Base-by-base conservation (phyloP, 1,139 yeast species). In the Protomyces pachydermus region DNA sequence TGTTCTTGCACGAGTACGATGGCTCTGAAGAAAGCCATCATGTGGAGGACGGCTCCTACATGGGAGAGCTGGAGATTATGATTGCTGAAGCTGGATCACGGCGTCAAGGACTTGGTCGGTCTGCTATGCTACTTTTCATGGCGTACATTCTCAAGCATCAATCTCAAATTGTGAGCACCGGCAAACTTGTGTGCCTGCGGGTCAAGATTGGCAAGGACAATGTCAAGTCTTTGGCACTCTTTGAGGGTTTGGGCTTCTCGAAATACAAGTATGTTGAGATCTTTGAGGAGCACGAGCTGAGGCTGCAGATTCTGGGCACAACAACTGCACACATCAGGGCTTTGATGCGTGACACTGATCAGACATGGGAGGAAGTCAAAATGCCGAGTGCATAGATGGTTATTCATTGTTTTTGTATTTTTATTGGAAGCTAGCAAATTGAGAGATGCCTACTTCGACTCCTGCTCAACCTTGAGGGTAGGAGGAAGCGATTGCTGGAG, bases 401-500 rank as follows among this genome's bases (percentile, higher is more conserved):
- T 34, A 35, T 52, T 12, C 25, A 6, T 52, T 12, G 14, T 52
- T 42, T 42, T 42, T 18, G 23, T 16, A 18, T 6, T 6, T 4
- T 42, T 10, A 16, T 42, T n/a, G 18, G 25, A 12, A 5, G n/a
- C 23, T 10, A 18, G 23, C 23, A 16, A 12, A 16, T 42, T 6
- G 48, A 42, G 48, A 16, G n/a, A 14, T 16, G 42, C 23, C 12
- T 42, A 23, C 60, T 58, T 51, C 34, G 56, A 37, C 38, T 58
- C 62, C 54, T 58, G 53, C 53, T 58, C 62, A 18, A 58, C 54
- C 35, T 58, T 58, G 62, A 58, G 62, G 62, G 56, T 60, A 79
- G 98, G 97, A 80, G 98, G 97, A 78, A 93, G 86, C 77, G 98
- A 88, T 85, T 93, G 97, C 79, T 89, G 88, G 82, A 93, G 86